phyloP scores from a whole-genome alignment of 257 asterid species.

The Ophiorrhiza pumila region DNA sequence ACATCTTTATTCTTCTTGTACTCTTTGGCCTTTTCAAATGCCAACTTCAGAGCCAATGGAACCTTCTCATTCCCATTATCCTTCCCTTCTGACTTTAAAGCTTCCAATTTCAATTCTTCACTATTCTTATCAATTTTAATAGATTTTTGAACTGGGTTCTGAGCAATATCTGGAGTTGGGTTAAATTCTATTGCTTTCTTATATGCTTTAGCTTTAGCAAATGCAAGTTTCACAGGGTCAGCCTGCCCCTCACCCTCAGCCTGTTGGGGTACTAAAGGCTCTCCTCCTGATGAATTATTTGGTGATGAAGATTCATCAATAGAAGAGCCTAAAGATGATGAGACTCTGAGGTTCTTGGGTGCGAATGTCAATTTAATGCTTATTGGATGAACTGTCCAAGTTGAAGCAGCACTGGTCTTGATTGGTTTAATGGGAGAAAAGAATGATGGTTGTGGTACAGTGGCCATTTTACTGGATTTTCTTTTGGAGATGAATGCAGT shows the following conservation, averaged over 20 bases:
- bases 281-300: constrained; percentile 30
- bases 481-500: not conserved
- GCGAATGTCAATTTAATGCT: constrained; percentile 17
- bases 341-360: constrained; percentile 38
- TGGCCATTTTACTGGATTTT: constrained; percentile 43
- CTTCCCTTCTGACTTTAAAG: not conserved
- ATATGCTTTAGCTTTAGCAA: constrained; percentile 63
- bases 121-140: constrained; percentile 10
- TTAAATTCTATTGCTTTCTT: constrained; percentile 32
- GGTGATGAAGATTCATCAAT: constrained; percentile 30
- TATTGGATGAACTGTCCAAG: constrained; percentile 17
- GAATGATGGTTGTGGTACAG: constrained; percentile 41
- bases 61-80: constrained; percentile 32
- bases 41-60: constrained; percentile 40
- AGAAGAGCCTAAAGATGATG: constrained; percentile 32
- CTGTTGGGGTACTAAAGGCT: constrained; percentile 30
- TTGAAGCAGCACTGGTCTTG: constrained; percentile 24
- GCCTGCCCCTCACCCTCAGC: constrained; percentile 10
- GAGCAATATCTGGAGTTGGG: constrained; percentile 24
- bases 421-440: constrained; percentile 39
- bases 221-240: constrained; percentile 63
- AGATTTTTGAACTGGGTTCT: constrained; percentile 19
- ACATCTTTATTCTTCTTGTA: constrained; percentile 42
- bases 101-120: constrained; percentile 11
- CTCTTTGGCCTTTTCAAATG: constrained; percentile 56